Base-by-base conservation (phyloP, 1,139 yeast genomes). In the Taphrina confusa region DNA sequence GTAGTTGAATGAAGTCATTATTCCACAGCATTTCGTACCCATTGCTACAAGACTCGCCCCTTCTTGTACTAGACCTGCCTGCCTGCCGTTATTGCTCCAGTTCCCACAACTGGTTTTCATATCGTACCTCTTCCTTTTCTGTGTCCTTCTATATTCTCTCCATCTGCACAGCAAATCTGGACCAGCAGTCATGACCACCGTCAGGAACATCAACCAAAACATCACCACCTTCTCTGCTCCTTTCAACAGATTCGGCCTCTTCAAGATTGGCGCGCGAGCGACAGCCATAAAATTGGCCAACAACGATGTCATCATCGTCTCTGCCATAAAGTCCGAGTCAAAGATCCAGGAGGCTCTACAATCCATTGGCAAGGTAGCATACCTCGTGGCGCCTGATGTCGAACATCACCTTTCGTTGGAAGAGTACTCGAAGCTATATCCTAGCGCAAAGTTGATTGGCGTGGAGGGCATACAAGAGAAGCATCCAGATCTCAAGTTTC, bases 261-360 rank as follows among this genome's bases (percentile, higher is more conserved):
- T 82, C 60, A 77, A 80, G 61, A 78, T 84, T 64, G 91, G 90
- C 25, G 84, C 80, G 16, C 74, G 89, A 62, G 78, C 82, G 80
- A 80, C 87, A 0, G 69, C 78, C 4, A 68, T 78, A 57, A 70
- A 70, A 31, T 71, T 82, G 23, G 70, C 72, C 54, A 70, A 74
- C 57, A 71, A 59, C 20, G 61, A 57, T 27, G 45, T 64, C 34
- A 71, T 82, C 8, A 79, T 84, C 6, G 81, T 83, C 79, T 79
- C 84, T 2, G 83, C 88, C 0, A 76, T 84, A 51, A 89, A 89
- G 28, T 18, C 44, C 11, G 37, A 33, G 30, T 30, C 51, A 4
- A 33, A 42, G 25, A 50, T 49, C 3, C 39, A 58, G 44, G 47
- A 31, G 14, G 45, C 45, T 16, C 47, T 58, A 22, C 49, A 25